phyloP scores from a whole-genome alignment of 371 early-diverging fungal species.

The Conidiobolus incongruus region DNA sequence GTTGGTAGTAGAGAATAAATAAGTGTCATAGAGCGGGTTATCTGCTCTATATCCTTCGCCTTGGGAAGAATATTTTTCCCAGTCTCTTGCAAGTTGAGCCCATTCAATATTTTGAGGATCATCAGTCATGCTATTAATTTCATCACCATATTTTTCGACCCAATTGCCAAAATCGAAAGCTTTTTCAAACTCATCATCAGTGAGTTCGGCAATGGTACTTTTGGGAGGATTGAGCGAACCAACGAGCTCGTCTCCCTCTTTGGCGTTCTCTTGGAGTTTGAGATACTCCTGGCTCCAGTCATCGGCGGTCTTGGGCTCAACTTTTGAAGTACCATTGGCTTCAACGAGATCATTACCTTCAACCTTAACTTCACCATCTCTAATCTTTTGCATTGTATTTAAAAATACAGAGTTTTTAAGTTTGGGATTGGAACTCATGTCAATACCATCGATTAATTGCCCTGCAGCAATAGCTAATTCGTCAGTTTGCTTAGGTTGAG shows the following conservation, averaged over 20 bases:
- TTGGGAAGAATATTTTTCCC: slow-evolving; percentile 31
- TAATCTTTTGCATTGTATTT: slow-evolving; percentile 67
- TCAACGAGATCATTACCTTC: slow-evolving; percentile 67
- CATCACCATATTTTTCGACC: slow-evolving; percentile 45
- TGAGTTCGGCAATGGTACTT: slow-evolving; percentile 9
- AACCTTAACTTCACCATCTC: slow-evolving; percentile 67
- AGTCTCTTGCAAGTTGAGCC: slow-evolving; percentile 52
- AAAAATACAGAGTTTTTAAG: slow-evolving; percentile 79
- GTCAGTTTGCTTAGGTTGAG: slow-evolving; percentile 20
- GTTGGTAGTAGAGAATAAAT: slow-evolving; percentile 56
- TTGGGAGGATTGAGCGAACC: slow-evolving; percentile 32
- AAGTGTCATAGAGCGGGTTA: slow-evolving; percentile 39
- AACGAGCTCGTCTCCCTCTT: slow-evolving; percentile 12
- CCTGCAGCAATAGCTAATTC: slow-evolving; percentile 71
- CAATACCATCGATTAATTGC: slow-evolving; percentile 52
- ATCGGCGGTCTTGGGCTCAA: slow-evolving; percentile 10
- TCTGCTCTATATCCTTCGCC: slow-evolving; percentile 31
- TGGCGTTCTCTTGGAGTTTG: slow-evolving; percentile 15
- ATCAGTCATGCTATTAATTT: slow-evolving; percentile 35
- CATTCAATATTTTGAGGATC: slow-evolving; percentile 45
- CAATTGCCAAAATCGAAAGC: slow-evolving; percentile 27
- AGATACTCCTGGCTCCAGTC: slow-evolving; percentile 19
- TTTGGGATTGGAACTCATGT: slow-evolving; percentile 57
- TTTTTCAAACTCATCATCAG: slow-evolving; percentile 14
- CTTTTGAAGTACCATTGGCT: slow-evolving; percentile 11